These are phyloP conservation scores for Vigna reflexopilosa DNA, from an alignment of 306 rosid genomes.

Conservation along the genomic window DNA sequence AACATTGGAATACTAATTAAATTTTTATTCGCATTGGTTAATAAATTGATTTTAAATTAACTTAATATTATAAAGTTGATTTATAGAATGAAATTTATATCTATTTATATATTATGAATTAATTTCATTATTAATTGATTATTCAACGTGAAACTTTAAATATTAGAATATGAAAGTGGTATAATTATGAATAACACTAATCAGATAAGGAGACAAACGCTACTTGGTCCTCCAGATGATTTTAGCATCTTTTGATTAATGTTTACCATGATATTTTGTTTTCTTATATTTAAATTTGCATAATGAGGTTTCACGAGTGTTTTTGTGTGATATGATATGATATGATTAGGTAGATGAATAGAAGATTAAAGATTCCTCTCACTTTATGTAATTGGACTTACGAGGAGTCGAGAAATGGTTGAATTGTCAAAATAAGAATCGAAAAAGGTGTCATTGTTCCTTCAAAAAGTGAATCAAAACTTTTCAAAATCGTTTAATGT, in stretches of 20 bases:
- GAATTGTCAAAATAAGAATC: background rate
- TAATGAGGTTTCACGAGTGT: background rate
- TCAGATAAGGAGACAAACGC: background rate
- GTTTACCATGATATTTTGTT: background rate
- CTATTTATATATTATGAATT: too few relatives aligned
- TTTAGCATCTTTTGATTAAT: background rate
- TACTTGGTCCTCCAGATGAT: background rate
- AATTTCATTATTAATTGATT: too few relatives aligned
- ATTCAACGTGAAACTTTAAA: too few relatives aligned
- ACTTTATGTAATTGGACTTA: background rate
- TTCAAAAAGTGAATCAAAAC: too few relatives aligned
- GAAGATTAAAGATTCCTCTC: conserved; percentile 12
- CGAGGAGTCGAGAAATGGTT: background rate
- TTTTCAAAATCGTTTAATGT: too few relatives aligned
- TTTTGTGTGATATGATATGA: background rate
- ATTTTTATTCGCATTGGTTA: too few relatives aligned
- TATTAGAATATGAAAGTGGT: background rate
- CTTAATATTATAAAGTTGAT: too few relatives aligned
- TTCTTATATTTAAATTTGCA: background rate
- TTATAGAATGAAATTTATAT: too few relatives aligned
- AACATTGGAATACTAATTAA: too few relatives aligned
- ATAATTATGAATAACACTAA: background rate
- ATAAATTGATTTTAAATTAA: too few relatives aligned
- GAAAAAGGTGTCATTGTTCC: background rate
- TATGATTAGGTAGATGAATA: background rate